Evolutionary conservation across 352 stramenopile genomes (phyloP), one percentile per base, ranked within the genome.

Genomic region (Lagenidium giganteum): DNA sequence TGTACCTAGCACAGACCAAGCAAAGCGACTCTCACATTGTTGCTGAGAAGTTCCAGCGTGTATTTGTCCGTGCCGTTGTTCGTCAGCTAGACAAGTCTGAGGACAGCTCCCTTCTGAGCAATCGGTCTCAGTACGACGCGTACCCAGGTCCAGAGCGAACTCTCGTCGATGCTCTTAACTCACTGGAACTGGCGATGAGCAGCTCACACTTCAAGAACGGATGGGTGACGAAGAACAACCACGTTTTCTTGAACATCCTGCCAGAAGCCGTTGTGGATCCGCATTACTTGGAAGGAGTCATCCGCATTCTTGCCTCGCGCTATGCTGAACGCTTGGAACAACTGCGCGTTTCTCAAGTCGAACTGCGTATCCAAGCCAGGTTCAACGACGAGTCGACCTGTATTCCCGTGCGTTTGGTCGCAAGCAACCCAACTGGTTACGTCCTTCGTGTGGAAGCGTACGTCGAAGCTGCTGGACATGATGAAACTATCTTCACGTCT

Each of bases 241-340:
- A 99, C 76, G 83, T 99, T 20, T 99, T 99, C 63, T 78, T 99
- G 30, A 99, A 99, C 70, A 87, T 99, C 27, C 75, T 99, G 27
- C 89, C 93, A 8, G 85, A 96, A 41, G 85, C 96, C 2, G 88
- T 92, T 8, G 81, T 99, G 28, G 84, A 98, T 57, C 94, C 96
- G 39, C 87, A 97, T 37, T 95, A 97, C 59, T 83, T 99, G 7
- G 96, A 99, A 64, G 80, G 90, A 42, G 87, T 99, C 50, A 98
- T 99, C 45, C 72, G 79, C 41, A 93, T 95, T 52, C 58, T 97
- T 4, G 74, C 80, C 8, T 86, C 75, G 42, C 78, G 83, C 8
- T 95, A 95, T 56, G 83, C 83, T 17, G 83, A 96, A 42, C 84
- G 95, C 27, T 67, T 98, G 23, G 77, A 87, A 39, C 73, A 92